Evolutionary conservation across 768 basidiomycete species (phyloP), one percentile per base, ranked within the genome.

Genomic region (Pisolithus marmoratus): DNA sequence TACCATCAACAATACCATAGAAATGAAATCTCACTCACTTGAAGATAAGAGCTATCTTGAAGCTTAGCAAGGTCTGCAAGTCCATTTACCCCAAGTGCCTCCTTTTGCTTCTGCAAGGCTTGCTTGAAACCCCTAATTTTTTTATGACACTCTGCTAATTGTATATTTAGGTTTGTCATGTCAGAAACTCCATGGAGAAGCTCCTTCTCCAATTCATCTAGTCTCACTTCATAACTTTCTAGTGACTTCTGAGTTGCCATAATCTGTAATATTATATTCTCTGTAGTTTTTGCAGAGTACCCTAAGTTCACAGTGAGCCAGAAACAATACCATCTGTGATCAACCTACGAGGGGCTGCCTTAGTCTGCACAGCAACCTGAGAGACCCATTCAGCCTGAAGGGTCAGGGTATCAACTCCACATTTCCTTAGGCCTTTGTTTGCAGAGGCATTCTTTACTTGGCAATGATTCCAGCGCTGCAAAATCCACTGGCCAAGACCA

Each of bases 21-120:
- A 34, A 34, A 5, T 14, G 2, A 12, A 11, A 29, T 29, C 27
- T 29, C 1, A 24, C n/a, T 49, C 26, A 22, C 38, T 22, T 48
- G 47, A 24, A 48, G 43, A 43, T 51, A 63, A 17, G 59, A 52
- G 52, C 45, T 56, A 6, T 52, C 50, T 9, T 46, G 47, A n/a
- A 48, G 47, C 17, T 15, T 36, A 15, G 34, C 2, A 12, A 37
- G 34, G 5, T 48, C 20, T 37, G 47, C 12, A 34, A 34, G 12
- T 12, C 31, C 31, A 34, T 34, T 14, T 34, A 34, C 12, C 14
- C 31, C 31, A 34, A 34, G 31, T 11, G 12, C 14, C 14, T 11
- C 31, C 11, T 14, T 38, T 11, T 48, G 47, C 24, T 38, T 38
- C n/a, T 42, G 41, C 5, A 23, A 23, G 11, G 19, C 41, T 23